phyloP scores from a whole-genome alignment of 2,329 filamentous ascomycete genomes.

The Incumbomyces lentus region DNA sequence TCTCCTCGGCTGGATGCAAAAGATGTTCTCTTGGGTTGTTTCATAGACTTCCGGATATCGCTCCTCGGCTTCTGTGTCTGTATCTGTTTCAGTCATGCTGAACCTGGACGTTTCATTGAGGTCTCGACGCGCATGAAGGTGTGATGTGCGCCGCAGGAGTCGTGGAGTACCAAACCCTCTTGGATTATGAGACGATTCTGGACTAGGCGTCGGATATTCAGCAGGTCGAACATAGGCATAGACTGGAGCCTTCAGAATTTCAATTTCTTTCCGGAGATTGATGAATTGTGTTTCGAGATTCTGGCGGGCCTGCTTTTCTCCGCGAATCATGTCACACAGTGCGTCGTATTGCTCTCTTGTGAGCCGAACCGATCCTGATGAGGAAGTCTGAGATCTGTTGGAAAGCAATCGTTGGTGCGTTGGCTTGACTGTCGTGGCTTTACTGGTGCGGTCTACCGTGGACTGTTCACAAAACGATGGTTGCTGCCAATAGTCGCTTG shows the following conservation, averaged over 20 bases:
- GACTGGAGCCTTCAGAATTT: constrained; percentile 16
- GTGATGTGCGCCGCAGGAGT: constrained; percentile 11
- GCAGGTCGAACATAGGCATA: constrained; percentile 16
- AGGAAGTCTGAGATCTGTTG: constrained; percentile 9
- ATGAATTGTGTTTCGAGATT: constrained; percentile 35
- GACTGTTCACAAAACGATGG: neutral
- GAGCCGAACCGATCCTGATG: constrained; percentile 15
- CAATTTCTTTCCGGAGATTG: constrained; percentile 30
- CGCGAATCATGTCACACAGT: constrained; percentile 34
- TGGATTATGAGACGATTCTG: constrained; percentile 10
- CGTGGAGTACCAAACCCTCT: constrained; percentile 11
- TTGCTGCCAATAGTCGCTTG: constrained; percentile 7
- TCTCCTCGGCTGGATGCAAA: constrained; percentile 14
- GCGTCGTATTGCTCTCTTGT: constrained; percentile 38
- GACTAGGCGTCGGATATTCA: constrained; percentile 17
- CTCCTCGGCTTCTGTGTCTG: constrained; percentile 15
- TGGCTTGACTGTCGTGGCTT: constrained; percentile 17
- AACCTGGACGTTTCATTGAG: constrained; percentile 17
- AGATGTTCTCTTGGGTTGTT: constrained; percentile 18
- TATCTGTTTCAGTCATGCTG: constrained; percentile 15
- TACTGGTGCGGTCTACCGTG: constrained; percentile 14
- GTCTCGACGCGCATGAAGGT: neutral
- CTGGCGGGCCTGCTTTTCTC: constrained; percentile 37
- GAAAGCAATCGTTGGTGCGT: constrained; percentile 10
- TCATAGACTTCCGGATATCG: constrained; percentile 18